A percentile compares a stretch with the other conserved stretches of the same genome.
Evolutionary conservation across 1,284 basidiomycete genomes (phyloP).

Genomic region (Melampsora larici-populina): DNA sequence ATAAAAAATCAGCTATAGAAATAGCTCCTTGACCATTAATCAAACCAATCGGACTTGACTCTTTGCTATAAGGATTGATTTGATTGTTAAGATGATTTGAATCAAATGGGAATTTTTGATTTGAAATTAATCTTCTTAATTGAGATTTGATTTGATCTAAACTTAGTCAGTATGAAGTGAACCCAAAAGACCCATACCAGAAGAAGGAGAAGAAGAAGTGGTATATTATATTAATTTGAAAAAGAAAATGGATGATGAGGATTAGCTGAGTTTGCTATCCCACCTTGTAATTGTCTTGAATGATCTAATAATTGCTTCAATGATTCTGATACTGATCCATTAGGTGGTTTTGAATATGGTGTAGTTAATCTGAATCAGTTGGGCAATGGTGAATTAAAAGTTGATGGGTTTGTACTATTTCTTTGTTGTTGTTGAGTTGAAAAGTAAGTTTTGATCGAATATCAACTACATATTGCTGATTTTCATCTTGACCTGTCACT

Average conservation of each 20-base stretch:
- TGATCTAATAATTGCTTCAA: conserved; percentile 48
- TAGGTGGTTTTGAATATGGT: conserved; percentile 22
- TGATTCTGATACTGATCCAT: conserved; percentile 24
- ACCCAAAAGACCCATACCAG: conserved; percentile 59
- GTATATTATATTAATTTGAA: conserved; percentile 41
- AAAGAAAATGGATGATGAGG: conserved; percentile 16
- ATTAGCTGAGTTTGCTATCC: conserved; percentile 26
- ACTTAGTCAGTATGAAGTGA: conserved; percentile 70
- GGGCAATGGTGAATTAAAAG: neutral
- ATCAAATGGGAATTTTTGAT: conserved; percentile 49
- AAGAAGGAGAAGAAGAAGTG: too few species aligned
- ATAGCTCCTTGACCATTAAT: conserved; percentile 37
- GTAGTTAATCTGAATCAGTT: conserved; percentile 41
- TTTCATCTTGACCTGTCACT: too few species aligned
- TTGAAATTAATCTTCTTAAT: conserved; percentile 68
- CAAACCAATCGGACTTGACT: conserved; percentile 44
- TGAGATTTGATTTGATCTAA: conserved; percentile 89
- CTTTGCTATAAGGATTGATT: conserved; percentile 9
- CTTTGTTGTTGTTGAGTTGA: too few species aligned
- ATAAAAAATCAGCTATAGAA: conserved; percentile 57
- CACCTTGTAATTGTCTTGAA: conserved; percentile 47
- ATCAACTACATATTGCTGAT: too few species aligned
- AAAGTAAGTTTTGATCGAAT: too few species aligned
- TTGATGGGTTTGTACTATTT: neutral
- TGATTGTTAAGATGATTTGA: conserved; percentile 44